phyloP scores from a whole-genome alignment of 768 basidiomycete genomes.

The Hirschioporus abietinus region DNA sequence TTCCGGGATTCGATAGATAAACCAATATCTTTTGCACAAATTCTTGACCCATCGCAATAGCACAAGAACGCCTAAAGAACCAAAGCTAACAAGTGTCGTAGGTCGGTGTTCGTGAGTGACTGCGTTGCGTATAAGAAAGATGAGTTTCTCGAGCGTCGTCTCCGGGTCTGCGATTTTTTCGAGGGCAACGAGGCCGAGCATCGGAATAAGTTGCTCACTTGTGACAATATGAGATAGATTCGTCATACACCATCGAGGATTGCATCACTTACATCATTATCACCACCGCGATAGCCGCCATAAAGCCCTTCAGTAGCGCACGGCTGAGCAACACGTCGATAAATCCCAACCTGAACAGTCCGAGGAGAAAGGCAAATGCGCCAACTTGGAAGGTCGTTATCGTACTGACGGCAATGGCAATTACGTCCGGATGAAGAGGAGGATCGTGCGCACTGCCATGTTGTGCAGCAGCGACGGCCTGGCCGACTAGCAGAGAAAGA shows the following conservation, averaged over 20 bases:
- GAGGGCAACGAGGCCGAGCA: slow-evolving; percentile 72
- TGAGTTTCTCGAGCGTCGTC: slow-evolving; percentile 68
- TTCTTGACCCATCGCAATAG: slow-evolving; percentile 52
- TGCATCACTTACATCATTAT: slow-evolving; percentile 64
- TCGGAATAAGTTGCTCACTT: slow-evolving; percentile 83
- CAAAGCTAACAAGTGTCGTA: slow-evolving; percentile 73
- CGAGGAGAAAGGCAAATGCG: slow-evolving; percentile 77
- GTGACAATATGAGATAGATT: background rate
- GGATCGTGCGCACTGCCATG: slow-evolving; percentile 42
- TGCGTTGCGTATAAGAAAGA: slow-evolving; percentile 63
- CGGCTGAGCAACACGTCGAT: slow-evolving; percentile 91
- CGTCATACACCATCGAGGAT: background rate
- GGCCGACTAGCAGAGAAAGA: slow-evolving; percentile 80
- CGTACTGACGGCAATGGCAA: slow-evolving; percentile 68
- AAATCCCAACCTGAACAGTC: slow-evolving; percentile 86
- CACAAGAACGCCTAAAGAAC: slow-evolving; percentile 62
- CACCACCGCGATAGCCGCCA: slow-evolving; percentile 79
- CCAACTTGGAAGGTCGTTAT: slow-evolving; percentile 87
- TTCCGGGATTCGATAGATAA: slow-evolving; percentile 81
- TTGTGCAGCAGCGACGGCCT: slow-evolving; percentile 70
- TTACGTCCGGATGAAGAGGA: slow-evolving; percentile 37
- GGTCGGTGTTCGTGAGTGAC: slow-evolving; percentile 52
- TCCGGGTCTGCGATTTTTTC: slow-evolving; percentile 52
- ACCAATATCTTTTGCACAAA: slow-evolving; percentile 55
- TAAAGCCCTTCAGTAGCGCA: slow-evolving; percentile 82